These are phyloP conservation scores for Albophoma yamanashiensis DNA, from an alignment of 2,329 filamentous ascomycete genomes.

Conservation along the genomic window DNA sequence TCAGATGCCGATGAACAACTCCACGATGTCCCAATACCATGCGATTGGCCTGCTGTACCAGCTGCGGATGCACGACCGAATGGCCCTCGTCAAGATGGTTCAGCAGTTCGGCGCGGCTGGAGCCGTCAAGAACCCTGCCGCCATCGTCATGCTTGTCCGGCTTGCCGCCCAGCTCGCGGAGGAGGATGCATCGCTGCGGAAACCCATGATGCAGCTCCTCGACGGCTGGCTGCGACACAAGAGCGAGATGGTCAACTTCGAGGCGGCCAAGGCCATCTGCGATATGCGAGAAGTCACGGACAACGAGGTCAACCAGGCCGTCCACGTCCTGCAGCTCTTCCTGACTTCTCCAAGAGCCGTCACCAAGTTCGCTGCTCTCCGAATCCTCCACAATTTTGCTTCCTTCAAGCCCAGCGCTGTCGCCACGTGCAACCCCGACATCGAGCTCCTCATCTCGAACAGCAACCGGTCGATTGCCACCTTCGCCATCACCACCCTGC, in stretches of 20 bases:
- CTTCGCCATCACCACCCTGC: conserved; percentile 92
- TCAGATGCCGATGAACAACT: conserved; percentile 75
- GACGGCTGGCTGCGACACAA: conserved; percentile 97
- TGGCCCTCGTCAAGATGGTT: conserved; percentile 99
- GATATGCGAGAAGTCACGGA: conserved; percentile 90
- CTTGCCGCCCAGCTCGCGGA: conserved; percentile 89
- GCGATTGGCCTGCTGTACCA: conserved; percentile 95
- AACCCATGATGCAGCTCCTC: conserved; percentile 93
- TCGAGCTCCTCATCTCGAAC: conserved; percentile 93
- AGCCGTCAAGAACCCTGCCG: conserved; percentile 89
- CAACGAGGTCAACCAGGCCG: conserved; percentile 79
- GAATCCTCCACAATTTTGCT: conserved; percentile 92
- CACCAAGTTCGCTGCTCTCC: conserved; percentile 93
- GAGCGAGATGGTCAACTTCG: conserved; percentile 99
- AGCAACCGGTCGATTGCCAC: conserved; percentile 95
- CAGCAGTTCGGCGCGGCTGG: conserved; percentile 92
- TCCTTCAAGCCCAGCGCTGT: conserved; percentile 93
- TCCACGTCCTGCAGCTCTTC: conserved; percentile 94
- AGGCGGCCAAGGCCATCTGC: conserved; percentile 96
- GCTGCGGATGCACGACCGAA: conserved; percentile 94
- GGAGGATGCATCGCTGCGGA: conserved; percentile 79
- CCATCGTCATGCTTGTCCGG: conserved; percentile 83
- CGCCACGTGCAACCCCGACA: conserved; percentile 90
- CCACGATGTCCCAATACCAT: conserved; percentile 97
- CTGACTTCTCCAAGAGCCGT: conserved; percentile 89